Evolutionary conservation across 495 filamentous ascomycete species (phyloP).

Genomic region (Poronia punctata): DNA sequence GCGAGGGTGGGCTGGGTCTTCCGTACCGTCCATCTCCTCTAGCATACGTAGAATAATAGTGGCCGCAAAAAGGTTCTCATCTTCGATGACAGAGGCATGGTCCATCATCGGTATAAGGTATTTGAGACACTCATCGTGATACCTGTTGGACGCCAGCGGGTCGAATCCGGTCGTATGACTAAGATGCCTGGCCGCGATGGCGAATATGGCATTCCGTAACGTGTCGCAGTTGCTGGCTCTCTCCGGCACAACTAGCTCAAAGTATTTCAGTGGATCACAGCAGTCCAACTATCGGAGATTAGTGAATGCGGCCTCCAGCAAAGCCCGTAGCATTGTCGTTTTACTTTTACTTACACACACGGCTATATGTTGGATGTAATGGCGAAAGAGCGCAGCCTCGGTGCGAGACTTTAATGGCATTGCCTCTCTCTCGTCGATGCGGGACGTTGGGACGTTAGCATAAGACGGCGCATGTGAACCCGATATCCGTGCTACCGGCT

Average conservation of each 20-base stretch:
- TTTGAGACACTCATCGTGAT: slow-evolving; percentile 45
- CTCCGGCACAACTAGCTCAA: slow-evolving; percentile 46
- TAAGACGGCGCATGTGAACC: slow-evolving; percentile 4
- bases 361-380: slow-evolving; percentile 43
- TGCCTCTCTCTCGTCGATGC: slow-evolving; percentile 4
- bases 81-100: slow-evolving; percentile 45
- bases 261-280: slow-evolving; percentile 49
- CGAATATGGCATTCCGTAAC: slow-evolving; percentile 52
- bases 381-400: slow-evolving; percentile 39
- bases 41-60: slow-evolving; percentile 54
- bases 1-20: not conserved
- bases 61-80: slow-evolving; percentile 54
- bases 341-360: slow-evolving; percentile 34
- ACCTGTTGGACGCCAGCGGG: slow-evolving; percentile 38
- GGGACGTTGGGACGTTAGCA: not conserved
- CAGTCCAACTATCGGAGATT: slow-evolving; percentile 43
- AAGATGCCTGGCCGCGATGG: slow-evolving; percentile 49
- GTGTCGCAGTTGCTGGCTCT: slow-evolving; percentile 42
- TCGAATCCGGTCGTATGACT: slow-evolving; percentile 42
- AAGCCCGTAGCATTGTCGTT: not conserved
- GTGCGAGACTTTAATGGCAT: slow-evolving; percentile 32
- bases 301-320: slow-evolving; percentile 3
- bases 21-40: slow-evolving; percentile 54
- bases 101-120: slow-evolving; percentile 43
- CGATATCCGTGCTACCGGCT: not conserved